Evolutionary conservation across 805 yeast species (phyloP), one percentile per base, ranked within the genome.

Genomic region (Metschnikowia continentalis): DNA sequence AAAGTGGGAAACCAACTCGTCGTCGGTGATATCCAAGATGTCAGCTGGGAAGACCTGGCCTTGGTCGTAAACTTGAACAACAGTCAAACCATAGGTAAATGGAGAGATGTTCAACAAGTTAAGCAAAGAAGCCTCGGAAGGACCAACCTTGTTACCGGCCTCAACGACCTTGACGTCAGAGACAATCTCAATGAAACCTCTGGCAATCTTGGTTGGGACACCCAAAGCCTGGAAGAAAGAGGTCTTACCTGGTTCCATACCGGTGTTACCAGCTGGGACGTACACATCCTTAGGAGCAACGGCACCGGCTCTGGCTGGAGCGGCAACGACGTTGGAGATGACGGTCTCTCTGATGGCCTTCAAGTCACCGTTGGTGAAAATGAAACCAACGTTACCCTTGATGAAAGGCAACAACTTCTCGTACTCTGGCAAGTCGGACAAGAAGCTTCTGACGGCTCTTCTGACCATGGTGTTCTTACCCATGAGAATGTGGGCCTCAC

Each of bases 381-480:
- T 87, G 88, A 94, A 94, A 84, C 99, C 99, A 80, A 94, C 91
- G 82, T 94, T 94, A 80, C 99, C 99, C 78, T 77, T 90, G 76
- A 95, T 83, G 82, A 78, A 86, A 65, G 99, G 98, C 78, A 94
- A 80, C 69, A 94, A 77, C 77, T 86, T 90, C 83, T 94, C 99
- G 74, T 75, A 88, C 69, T 94, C 97, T 75, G 98, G 97, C 79
- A 89, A 82, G 74, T 92, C 98, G 69, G 85, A 49, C 65, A 91
- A 72, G 86, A 90, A 89, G 69, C 90, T 94, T 82, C 99, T 90
- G 83, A 94, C 81, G 74, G 99, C 99, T 82, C 98, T 90, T 83
- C 99, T 90, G 65, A 94, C 96, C 98, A 94, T 92, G 84, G 99
- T 94, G 97, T 94, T 94, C 88, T 94, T 94, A 83, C 99, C 99